Base-by-base conservation (phyloP, 1,139 yeast species). In the Zygosaccharomyces pseudobailii region DNA sequence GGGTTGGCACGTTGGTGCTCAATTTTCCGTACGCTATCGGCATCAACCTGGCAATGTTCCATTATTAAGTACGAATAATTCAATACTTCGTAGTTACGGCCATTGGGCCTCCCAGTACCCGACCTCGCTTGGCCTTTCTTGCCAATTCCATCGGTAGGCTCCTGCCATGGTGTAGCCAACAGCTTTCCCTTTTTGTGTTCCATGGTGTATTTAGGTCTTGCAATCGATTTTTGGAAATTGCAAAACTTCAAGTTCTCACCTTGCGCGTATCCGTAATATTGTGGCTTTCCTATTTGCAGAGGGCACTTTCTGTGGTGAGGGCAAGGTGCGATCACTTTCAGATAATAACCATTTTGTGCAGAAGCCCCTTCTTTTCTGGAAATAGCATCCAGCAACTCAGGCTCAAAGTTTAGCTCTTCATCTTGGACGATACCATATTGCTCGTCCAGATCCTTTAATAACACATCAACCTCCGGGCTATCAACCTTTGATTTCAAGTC, bases 291-390 rank as follows among this genome's bases (percentile, higher is more conserved):
- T 28, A 81, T 74, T 63, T 89, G 97, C 46, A 92, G 70, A 0
- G 98, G 97, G 61, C 97, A 90, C 56, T 73, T 78, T 25, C 83
- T 79, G 59, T 89, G 97, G 64, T 92, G 97, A 0, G 95, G 70
- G 62, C 97, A 92, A 3, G 98, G 98, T 0, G 96, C 96, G 27
- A 92, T 61, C 8, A 90, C 75, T 45, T 75, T 75, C 37, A 85
- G 57, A 55, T 82, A 82, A 58, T 75, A 82, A 54, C 75, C 75
- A 58, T 21, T 51, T 10, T 62, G 63, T 1, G 62, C 66, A 3
- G 67, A 65, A 3, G 67, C 52, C 8, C 73, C 62, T 28, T 37
- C 42, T 20, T 39, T 28, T 20, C 25, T 34, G 5, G 75, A 78
- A 52, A 66, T 71, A 10, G 73, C 70, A 21, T 68, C 72, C 42